These are phyloP conservation scores for Powellomyces hirtus DNA, from an alignment of 192 early-diverging fungal genomes.

Conservation along the genomic window DNA sequence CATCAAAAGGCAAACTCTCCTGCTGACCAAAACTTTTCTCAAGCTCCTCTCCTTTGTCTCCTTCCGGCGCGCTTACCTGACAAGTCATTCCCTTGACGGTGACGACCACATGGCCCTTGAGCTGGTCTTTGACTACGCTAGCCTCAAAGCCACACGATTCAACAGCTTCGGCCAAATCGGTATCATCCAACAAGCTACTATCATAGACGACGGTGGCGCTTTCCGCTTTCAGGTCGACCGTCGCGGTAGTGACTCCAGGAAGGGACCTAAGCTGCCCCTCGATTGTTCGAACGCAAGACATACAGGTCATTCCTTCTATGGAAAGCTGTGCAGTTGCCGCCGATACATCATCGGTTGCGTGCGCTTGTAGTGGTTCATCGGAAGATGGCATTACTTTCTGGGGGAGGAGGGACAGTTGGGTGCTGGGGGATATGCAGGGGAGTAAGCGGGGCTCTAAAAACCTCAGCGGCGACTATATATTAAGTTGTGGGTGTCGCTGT, in stretches of 20 bases:
- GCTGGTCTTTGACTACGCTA: neutral
- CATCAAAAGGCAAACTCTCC: too few species aligned
- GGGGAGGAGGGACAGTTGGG: too few species aligned
- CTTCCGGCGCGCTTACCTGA: too few species aligned
- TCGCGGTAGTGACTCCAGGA: neutral
- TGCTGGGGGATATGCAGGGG: too few species aligned
- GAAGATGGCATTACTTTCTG: too few species aligned
- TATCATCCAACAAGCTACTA: neutral
- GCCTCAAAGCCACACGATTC: neutral
- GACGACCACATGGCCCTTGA: slow-evolving; percentile 1
- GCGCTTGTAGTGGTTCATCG: too few species aligned
- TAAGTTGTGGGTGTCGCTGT: too few species aligned
- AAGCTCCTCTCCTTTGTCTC: too few species aligned
- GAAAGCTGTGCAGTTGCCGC: neutral
- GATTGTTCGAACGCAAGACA: slow-evolving; percentile 34
- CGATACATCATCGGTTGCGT: too few species aligned
- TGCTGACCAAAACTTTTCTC: too few species aligned
- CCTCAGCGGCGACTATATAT: too few species aligned
- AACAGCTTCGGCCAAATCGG: neutral
- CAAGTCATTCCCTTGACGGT: slow-evolving; percentile 25
- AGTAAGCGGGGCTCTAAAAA: too few species aligned
- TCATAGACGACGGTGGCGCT: neutral
- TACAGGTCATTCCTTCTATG: slow-evolving; percentile 42
- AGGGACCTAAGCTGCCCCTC: neutral
- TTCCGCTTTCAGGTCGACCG: neutral